A percentile compares a stretch with the other conserved stretches of the same genome.
These are phyloP conservation scores for Pontederia paniculata DNA, from an alignment of 176 grass and related monocot genomes.

Conservation along the genomic window DNA sequence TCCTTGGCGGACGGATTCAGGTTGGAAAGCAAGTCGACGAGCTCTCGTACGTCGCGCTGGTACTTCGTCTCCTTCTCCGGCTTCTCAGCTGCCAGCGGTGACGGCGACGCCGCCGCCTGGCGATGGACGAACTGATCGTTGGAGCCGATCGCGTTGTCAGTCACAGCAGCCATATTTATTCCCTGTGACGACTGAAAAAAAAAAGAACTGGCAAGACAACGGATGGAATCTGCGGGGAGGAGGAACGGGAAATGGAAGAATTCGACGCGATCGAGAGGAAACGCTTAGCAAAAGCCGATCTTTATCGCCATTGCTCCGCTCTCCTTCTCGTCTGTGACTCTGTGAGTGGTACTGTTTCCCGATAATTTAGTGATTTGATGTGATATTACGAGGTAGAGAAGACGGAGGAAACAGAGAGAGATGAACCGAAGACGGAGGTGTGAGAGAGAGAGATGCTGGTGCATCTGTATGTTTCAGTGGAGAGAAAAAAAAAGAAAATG, in stretches of 20 bases:
- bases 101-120: not conserved
- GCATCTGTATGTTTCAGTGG: too few relatives aligned
- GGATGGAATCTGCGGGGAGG: not conserved
- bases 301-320: not conserved
- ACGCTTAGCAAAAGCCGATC: not conserved
- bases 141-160: conserved; percentile 30
- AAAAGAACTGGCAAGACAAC: not conserved
- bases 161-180: conserved; percentile 61
- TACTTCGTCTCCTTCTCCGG: conserved; percentile 36
- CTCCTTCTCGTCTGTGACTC: too few relatives aligned
- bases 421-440: too few relatives aligned
- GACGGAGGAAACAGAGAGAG: too few relatives aligned
- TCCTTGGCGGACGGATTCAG: conserved; percentile 85
- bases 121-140: conserved; percentile 1
- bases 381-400: too few relatives aligned
- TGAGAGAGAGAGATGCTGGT: too few relatives aligned
- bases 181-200: not conserved
- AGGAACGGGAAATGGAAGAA: not conserved
- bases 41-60: conserved; percentile 53
- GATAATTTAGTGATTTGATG: too few relatives aligned
- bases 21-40: conserved; percentile 83
- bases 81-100: conserved; percentile 1
- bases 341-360: too few relatives aligned
- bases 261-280: not conserved
- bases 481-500: too few relatives aligned